Base-by-base conservation (phyloP, 2,329 filamentous ascomycete species). In the Xylariaceae sp. region DNA sequence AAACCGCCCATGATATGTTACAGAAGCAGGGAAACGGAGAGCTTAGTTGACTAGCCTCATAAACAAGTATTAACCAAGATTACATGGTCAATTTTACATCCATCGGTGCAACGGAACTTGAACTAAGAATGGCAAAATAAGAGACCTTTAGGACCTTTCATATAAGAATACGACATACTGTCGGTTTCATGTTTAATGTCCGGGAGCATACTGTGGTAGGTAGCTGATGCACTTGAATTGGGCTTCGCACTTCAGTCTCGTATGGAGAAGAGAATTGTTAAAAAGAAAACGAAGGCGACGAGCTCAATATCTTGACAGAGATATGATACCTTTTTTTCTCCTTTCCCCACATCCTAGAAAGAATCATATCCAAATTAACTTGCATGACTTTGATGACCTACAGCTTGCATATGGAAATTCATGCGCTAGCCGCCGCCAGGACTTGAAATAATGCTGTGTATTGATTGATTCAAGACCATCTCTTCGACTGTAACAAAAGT, bases 141-240 rank as follows among this genome's bases (percentile, higher is more conserved):
- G 9, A 14, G 39, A 28, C 11, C 21, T 7, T 33, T 28, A 34
- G n/a, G 28, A n/a, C n/a, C n/a, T n/a, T n/a, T n/a, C n/a, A n/a
- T n/a, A n/a, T n/a, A n/a, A n/a, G n/a, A n/a, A n/a, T n/a, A n/a
- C n/a, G n/a, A n/a, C n/a, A n/a, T n/a, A n/a, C n/a, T n/a, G n/a
- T 12, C 37, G 28, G 49, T 44, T 53, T 47, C 50, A 28, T 51
- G 50, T 58, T 54, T 54, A 40, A 45, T 36, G 29, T 43, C 46
- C 31, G n/a, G 36, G 37, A 36, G 29, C 45, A 6, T 23, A 21
- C 17, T 16, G 24, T 26, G n/a, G n/a, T n/a, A n/a, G 34, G 34
- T 31, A 29, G 47, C 39, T 45, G 39, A 45, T 37, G 40, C 53
- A 52, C 53, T 44, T 50, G 7, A 16, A 17, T n/a, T n/a, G n/a